Evolutionary conservation across 1,139 yeast species (phyloP), one percentile per base, ranked within the genome.

Genomic region (Blastobotrys malaysiensis): DNA sequence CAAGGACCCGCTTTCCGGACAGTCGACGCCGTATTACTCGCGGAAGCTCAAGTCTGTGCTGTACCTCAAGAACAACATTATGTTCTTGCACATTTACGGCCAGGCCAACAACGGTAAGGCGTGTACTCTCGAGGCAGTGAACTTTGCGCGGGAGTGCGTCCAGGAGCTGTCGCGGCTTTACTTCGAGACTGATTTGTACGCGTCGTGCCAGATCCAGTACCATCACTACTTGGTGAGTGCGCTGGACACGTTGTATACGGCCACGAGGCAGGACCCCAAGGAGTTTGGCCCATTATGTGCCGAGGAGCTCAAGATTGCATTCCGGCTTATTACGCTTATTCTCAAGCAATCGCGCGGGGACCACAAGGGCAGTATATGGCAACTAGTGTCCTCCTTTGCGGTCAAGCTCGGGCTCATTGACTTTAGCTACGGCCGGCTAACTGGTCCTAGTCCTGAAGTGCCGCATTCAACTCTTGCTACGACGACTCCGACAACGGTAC

Each of bases 161-260:
- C 57, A 62, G n/a, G 63, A 61, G 50, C 59, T 64, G 5, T 60
- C 56, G 4, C 55, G 63, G 18, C 55, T 64, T 4, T 62, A 60
- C 44, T 59, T 59, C 49, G 55, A 63, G 44, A 57, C 63, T 5
- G 64, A 55, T 19, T 53, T 62, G 18, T 64, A 64, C 55, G 27
- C 56, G 9, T 53, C 58, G 5, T 64, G 65, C 43, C 64, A 60
- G 49, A 58, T 64, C 20, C 67, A 64, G 49, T 64, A 64, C 55
- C 63, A 63, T 52, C 64, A 64, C 48, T 64, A 62, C 50, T 49
- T 64, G 48, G 60, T 64, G 11, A 57, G 66, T 6, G 62, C 67
- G n/a, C 52, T 64, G 36, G 65, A 65, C 14, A 66, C 64, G 1
- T 51, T 64, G 19, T 61, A 62, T 46, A 54, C 60, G n/a, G 63